These are phyloP conservation scores for Volutella citrinella DNA, from an alignment of 2,329 filamentous ascomycete genomes.

Conservation along the genomic window DNA sequence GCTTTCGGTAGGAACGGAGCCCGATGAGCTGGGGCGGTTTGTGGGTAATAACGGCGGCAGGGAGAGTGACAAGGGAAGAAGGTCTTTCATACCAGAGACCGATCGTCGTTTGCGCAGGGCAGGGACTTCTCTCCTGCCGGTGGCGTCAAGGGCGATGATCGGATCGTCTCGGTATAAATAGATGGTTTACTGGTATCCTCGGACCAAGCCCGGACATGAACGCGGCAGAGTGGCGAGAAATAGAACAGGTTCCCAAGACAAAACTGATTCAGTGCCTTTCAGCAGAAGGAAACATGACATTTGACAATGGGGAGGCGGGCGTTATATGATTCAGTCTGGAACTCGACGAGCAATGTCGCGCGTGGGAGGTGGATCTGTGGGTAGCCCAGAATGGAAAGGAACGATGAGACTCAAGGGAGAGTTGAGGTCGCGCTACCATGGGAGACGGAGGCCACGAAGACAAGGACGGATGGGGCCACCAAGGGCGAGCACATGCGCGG, in stretches of 20 bases:
- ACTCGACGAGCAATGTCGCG: constrained; percentile 16
- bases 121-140: constrained; percentile 15
- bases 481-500: constrained; percentile 15
- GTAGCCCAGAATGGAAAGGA: constrained; percentile 10
- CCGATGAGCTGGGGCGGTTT: constrained; percentile 21
- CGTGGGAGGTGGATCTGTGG: constrained; percentile 14
- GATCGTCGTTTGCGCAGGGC: constrained; percentile 28
- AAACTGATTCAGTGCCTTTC: no score
- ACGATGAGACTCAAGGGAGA: constrained; percentile 19
- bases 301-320: constrained; percentile 2
- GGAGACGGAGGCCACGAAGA: constrained; percentile 12
- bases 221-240: constrained; percentile 5
- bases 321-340: constrained; percentile 19
- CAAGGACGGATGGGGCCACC: constrained; percentile 14
- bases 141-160: constrained; percentile 5
- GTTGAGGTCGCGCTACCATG: constrained; percentile 16
- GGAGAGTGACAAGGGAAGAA: constrained; percentile 36
- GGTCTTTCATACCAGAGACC: constrained; percentile 37
- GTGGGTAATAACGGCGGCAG: no score
- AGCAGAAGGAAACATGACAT: neutral
- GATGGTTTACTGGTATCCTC: constrained; percentile 20
- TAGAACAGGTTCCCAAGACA: constrained; percentile 10
- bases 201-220: constrained; percentile 15
- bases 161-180: constrained; percentile 24
- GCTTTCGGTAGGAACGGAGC: constrained; percentile 19